These are phyloP conservation scores for Talaromyces sp. DNA, from an alignment of 2,329 filamentous ascomycete genomes.

Conservation along the genomic window DNA sequence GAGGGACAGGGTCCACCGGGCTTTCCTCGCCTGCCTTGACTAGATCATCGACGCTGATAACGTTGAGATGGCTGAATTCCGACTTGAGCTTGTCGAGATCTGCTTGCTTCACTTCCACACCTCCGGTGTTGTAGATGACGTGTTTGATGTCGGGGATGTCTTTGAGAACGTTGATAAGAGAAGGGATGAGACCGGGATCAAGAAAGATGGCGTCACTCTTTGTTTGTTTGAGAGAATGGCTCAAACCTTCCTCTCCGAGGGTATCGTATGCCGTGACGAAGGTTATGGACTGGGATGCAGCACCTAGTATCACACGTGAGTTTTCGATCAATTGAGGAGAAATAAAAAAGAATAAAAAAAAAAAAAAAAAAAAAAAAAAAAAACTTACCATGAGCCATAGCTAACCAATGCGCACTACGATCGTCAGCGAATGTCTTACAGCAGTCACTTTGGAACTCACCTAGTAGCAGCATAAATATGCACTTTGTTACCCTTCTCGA, in stretches of 20 bases:
- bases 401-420: conserved; percentile 72
- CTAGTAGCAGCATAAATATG: conserved; percentile 84
- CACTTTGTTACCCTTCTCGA: conserved; percentile 63
- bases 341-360: no score
- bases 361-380: no score
- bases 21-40: conserved; percentile 59
- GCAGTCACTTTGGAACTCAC: conserved; percentile 41
- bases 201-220: conserved; percentile 78
- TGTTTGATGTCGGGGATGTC: conserved; percentile 55
- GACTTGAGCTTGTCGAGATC: conserved; percentile 54
- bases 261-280: conserved; percentile 96
- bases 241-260: conserved; percentile 75
- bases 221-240: conserved; percentile 81
- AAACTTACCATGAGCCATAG: conserved; percentile 67
- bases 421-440: neutral
- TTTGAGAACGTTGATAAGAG: conserved; percentile 54
- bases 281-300: conserved; percentile 76
- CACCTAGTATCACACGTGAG: conserved; percentile 45
- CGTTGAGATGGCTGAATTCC: conserved; percentile 51
- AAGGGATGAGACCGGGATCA: conserved; percentile 71
- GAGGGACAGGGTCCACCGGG: conserved; percentile 66
- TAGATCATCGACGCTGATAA: conserved; percentile 56
- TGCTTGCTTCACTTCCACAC: conserved; percentile 49
- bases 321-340: conserved; percentile 7
- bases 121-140: conserved; percentile 56